Base-by-base conservation (phyloP, 2,329 filamentous ascomycete genomes). In the Aspergillus unguis region DNA sequence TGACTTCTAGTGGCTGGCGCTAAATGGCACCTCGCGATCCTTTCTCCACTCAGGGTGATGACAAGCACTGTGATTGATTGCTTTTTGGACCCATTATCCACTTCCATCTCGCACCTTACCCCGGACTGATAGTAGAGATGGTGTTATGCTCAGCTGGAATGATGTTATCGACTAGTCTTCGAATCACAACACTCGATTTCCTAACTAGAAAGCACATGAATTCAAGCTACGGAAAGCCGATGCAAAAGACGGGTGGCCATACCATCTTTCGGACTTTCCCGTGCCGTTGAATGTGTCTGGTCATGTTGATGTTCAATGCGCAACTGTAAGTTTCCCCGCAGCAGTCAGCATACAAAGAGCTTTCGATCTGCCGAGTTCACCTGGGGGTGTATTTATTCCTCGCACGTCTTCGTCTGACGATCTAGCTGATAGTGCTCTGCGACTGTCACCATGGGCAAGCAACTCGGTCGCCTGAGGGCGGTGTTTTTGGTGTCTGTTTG, bases 361-460 rank as follows among this genome's bases (percentile, higher is more conserved):
- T 26, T 28, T 7, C 26, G 11, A 28, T 28, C 41, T 25, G 32
- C 38, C 36, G 31, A 17, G 7, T 36, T 29, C 32, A 33, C 26
- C 38, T 23, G 7, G 26, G 9, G 11, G n/a, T 43, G 5, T 35
- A 26, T 29, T 9, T 44, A 11, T 17, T 27, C 25, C n/a, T 44
- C 31, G n/a, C 28, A 17, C 6, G 6, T 36, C 17, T 25, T 5
- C 27, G 7, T 5, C 31, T 37, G 4, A n/a, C 31, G 23, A 4
- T n/a, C 23, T 10, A 8, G 17, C 32, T 17, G 32, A 32, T 37
- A 28, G 11, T 28, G 29, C 10, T 43, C 32, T 17, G 25, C n/a
- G 17, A 17, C 41, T n/a, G 36, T 27, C 37, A 27, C n/a, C 25
- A 53, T 53, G 51, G 51, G 51, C 10, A 53, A 53, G 41, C 33